Evolutionary conservation across 805 yeast genomes (phyloP).

Genomic region (Babjeviella inositovora): DNA sequence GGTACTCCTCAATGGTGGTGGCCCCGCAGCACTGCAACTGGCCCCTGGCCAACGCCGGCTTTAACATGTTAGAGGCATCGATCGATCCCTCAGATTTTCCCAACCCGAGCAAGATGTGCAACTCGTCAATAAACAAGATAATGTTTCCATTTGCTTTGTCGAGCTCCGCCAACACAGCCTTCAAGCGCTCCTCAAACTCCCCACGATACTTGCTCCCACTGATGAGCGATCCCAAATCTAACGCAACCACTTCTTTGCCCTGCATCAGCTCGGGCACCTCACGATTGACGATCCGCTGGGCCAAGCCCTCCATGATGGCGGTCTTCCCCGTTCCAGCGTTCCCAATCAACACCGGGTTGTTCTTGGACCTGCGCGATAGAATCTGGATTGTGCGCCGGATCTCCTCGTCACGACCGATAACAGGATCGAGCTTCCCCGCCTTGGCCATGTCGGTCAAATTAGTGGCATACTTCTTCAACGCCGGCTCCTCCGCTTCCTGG

Average conservation of each 20-base stretch:
- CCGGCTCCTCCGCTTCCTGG: constrained; percentile 43
- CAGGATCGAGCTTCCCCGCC: constrained; percentile 90
- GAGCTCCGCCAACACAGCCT: constrained; percentile 67
- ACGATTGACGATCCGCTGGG: constrained; percentile 80
- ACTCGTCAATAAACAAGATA: constrained; percentile 79
- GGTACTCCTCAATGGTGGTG: constrained; percentile 84
- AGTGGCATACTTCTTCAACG: constrained; percentile 72
- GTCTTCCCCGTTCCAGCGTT: constrained; percentile 98
- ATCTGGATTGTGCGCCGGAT: constrained; percentile 88
- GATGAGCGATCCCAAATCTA: constrained; percentile 79
- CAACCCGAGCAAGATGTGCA: constrained; percentile 76
- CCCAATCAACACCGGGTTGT: constrained; percentile 90
- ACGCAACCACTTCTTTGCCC: constrained; percentile 65
- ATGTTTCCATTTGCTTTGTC: constrained; percentile 64
- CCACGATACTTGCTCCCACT: constrained; percentile 95
- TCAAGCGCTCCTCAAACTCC: constrained; percentile 86
- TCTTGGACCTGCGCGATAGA: constrained; percentile 81
- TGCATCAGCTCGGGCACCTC: constrained; percentile 94
- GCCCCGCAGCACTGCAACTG: constrained; percentile 91
- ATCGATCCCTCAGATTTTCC: constrained; percentile 93
- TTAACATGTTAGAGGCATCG: constrained; percentile 85
- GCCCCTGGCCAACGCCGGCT: constrained; percentile 91
- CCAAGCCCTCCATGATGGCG: constrained; percentile 91
- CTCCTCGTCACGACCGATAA: constrained; percentile 93
- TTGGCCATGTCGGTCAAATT: constrained; percentile 77